Base-by-base conservation (phyloP, 345 rosid genomes). In the Trapa incisa region DNA sequence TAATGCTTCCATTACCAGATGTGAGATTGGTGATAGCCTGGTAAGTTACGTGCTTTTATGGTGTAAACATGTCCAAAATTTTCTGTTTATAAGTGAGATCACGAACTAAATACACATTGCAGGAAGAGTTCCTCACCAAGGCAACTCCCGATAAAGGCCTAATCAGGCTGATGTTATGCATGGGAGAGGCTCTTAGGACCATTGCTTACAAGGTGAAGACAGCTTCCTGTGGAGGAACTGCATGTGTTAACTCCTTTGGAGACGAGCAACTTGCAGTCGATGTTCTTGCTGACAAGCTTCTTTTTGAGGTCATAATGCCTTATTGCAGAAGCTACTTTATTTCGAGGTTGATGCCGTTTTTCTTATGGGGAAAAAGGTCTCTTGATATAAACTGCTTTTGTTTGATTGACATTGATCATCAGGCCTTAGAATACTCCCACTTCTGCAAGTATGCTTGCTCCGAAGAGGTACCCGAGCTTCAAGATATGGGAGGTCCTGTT, bases 201-300 rank as follows among this genome's bases (percentile, higher is more conserved):
- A 94, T 91, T 61, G 65, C 97, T 61, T 91, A 84, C 70, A 94
- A 94, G 68, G 97, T 94, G 47, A 89, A 92, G 78, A 94, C 99
- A 48, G 97, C 99, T 76, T 91, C 99, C 68, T 94, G 97, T 73
- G 97, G 91, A 70, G 99, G 96, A 75, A 91, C 97, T 29, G 92
- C 94, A 68, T 94, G 99, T 70, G 81, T 94, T 4, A 94, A 94
- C 71, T 75, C 95, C 70, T 94, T 94, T 65, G 97, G 99, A 0
- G 97, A 94, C 65, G 99, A 94, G 71, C 99, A 94, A 70, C 99
- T 94, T 37, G 99, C 99, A 41, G 97, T 94, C 0, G 99, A 94
- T 77, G 68, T 94, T 92, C 93, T 91, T 37, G 99, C 99, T 6
- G 66, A 91, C 75, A 84, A 91, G 75, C 97, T 94, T 67, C 95